Conservation (phyloP, 768 basidiomycete species). For the Trametes sanguinea region DNA sequence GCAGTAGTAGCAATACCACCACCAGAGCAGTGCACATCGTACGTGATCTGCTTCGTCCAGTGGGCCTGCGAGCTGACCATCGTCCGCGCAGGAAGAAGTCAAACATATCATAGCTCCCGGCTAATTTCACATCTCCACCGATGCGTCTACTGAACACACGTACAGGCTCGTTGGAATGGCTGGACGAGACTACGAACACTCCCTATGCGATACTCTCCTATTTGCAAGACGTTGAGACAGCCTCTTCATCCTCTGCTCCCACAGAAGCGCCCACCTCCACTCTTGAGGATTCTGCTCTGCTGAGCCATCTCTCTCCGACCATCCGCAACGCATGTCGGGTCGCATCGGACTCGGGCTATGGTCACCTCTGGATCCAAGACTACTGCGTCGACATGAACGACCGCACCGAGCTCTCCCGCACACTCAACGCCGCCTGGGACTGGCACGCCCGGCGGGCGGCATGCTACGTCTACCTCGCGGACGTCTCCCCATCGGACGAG, state of each 20-base stretch:
- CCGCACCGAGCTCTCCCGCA: background rate
- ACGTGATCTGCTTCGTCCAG: no score
- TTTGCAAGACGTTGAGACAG: background rate
- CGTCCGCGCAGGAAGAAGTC: no score
- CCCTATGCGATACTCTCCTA: background rate
- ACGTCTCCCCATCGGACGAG: background rate
- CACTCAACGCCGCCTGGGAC: background rate
- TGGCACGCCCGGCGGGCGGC: background rate
- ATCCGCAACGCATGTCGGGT: background rate
- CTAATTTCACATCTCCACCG: background rate
- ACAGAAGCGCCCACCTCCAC: no score
- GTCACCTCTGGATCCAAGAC: background rate
- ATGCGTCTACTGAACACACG: background rate
- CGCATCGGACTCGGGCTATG: background rate
- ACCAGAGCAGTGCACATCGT: no score
- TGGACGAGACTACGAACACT: background rate
- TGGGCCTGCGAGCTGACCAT: no score
- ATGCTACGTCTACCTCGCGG: slow-evolving; percentile 2
- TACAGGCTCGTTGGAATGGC: background rate
- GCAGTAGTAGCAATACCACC: no score
- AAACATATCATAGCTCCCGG: no score
- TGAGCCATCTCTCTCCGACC: background rate
- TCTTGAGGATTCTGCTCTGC: background rate
- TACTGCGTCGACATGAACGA: background rate
- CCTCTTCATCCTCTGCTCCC: background rate